phyloP scores from a whole-genome alignment of 805 yeast genomes.

The Lachancea cidri region DNA sequence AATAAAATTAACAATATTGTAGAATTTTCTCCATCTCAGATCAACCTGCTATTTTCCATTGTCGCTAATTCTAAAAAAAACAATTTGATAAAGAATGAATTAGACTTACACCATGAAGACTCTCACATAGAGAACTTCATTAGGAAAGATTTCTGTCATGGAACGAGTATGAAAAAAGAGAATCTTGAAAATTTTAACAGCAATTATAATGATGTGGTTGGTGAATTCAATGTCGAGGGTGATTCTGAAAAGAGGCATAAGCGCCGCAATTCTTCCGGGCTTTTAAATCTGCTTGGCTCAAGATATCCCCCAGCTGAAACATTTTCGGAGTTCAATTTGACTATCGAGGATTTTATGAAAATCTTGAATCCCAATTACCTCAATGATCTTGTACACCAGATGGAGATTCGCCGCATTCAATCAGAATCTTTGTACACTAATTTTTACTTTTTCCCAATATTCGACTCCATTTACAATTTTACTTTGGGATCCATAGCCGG shows the following conservation, averaged over 20 bases:
- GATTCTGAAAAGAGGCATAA: conserved; percentile 6
- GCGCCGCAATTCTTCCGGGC: conserved; percentile 9
- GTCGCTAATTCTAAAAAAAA: conserved; percentile 33
- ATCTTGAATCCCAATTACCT: conserved; percentile 38
- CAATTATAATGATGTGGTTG: conserved; percentile 24
- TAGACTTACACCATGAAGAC: conserved; percentile 23
- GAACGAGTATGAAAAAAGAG: conserved; percentile 16
- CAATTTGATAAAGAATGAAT: conserved; percentile 15
- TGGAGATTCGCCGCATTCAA: conserved; percentile 27
- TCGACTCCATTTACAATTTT: conserved; percentile 84
- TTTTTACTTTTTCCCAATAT: conserved; percentile 53
- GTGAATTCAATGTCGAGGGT: conserved; percentile 19
- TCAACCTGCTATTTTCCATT: conserved; percentile 35
- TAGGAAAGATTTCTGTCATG: conserved; percentile 25
- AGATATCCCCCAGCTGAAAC: conserved; percentile 13
- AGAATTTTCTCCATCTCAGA: conserved; percentile 40
- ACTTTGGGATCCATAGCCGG: conserved; percentile 93
- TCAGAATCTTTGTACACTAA: conserved; percentile 30
- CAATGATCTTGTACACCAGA: conserved; percentile 31
- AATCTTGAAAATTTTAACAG: conserved; percentile 24
- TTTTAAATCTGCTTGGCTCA: conserved; percentile 17
- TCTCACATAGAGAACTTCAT: conserved; percentile 25
- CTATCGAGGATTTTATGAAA: conserved; percentile 38
- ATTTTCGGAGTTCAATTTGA: conserved; percentile 24
- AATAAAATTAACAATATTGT: conserved; percentile 38